Evolutionary conservation across 1,284 basidiomycete species (phyloP), one percentile per base, ranked within the genome.

Genomic region (Trichosporon sp.): DNA sequence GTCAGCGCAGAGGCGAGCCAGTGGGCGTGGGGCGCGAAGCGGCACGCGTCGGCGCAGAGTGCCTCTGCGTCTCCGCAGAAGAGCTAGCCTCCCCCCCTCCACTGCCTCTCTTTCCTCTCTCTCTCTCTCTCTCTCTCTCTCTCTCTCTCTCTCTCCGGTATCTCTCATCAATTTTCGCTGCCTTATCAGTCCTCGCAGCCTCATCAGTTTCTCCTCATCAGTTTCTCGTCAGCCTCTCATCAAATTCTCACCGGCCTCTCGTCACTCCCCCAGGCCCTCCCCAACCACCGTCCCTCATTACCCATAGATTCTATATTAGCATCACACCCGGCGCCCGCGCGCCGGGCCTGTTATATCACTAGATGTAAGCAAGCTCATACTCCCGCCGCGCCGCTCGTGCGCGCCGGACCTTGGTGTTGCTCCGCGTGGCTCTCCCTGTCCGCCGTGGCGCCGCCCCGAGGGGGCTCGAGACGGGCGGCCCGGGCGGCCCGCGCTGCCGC

Each of bases 331-430:
- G 35, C 13, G 4, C 35, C 15, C 35, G 35, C 35, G 35, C 35
- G 35, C 12, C 38, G 5, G 38, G 38, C 38, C 38, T 42, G 38
- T 42, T 42, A 42, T 42, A 42, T 42, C 38, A 42, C 9, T 42
- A 42, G 38, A 60, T 60, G 56, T 60, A 60, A 60, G 56, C 56
- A 60, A 60, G 15, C 56, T 7, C 13, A 60, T 60, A 60, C 56
- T 60, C 27, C 56, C 56, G 56, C 27, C 56, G 56, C 56, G 27
- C 56, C 4, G 29, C 56, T 60, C 27, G 29, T 29, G 27, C 27
- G 56, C 56, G 18, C 56, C 56, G 56, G 56, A 31, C 56, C 56
- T 60, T 60, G 56, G 18, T 60, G 56, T 60, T 60, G 56, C 56
- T 60, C 27, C 15, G 29, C 15, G 2, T 18, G 53, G 27, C 18